Evolutionary conservation across 495 filamentous ascomycete genomes (phyloP).

Genomic region (Daldinia vernicosa): DNA sequence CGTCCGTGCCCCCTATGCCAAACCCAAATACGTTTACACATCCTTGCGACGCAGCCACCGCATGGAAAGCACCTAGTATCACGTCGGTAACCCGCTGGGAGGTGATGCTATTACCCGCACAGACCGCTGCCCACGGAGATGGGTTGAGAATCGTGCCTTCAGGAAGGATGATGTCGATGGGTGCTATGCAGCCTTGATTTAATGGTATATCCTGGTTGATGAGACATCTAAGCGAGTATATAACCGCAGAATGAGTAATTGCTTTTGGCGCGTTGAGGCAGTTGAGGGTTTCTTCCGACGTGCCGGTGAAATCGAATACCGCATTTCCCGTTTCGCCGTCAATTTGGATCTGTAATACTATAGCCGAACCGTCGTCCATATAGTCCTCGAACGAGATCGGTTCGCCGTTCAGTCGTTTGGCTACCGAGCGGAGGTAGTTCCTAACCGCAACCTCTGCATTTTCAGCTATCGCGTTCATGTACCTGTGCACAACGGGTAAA

Average conservation of each 20-base stretch:
- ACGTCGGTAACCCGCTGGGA: conserved; percentile 82
- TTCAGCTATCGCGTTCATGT: conserved; percentile 88
- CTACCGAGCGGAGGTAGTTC: conserved; percentile 73
- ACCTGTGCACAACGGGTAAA: conserved; percentile 85
- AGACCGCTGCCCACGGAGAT: conserved; percentile 78
- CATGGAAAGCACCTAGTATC: conserved; percentile 78
- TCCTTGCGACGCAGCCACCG: conserved; percentile 80
- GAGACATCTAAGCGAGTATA: conserved; percentile 82
- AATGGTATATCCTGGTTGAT: conserved; percentile 85
- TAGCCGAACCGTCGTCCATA: conserved; percentile 83
- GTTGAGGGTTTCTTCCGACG: conserved; percentile 79
- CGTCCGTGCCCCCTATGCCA: conserved; percentile 69
- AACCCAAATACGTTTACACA: conserved; percentile 80
- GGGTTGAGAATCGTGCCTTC: conserved; percentile 77
- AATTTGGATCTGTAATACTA: conserved; percentile 74
- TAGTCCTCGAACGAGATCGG: conserved; percentile 57
- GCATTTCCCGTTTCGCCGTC: conserved; percentile 77
- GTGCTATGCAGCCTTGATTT: conserved; percentile 86
- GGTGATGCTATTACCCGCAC: conserved; percentile 84
- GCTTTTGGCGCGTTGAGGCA: conserved; percentile 86
- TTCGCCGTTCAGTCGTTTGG: conserved; percentile 67
- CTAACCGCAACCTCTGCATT: conserved; percentile 80
- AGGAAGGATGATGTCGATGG: conserved; percentile 77
- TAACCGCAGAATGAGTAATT: conserved; percentile 84
- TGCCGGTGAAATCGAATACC: conserved; percentile 68